Evolutionary conservation across 1,139 yeast genomes (phyloP), one percentile per base, ranked within the genome.

Genomic region (Taphrina communis): DNA sequence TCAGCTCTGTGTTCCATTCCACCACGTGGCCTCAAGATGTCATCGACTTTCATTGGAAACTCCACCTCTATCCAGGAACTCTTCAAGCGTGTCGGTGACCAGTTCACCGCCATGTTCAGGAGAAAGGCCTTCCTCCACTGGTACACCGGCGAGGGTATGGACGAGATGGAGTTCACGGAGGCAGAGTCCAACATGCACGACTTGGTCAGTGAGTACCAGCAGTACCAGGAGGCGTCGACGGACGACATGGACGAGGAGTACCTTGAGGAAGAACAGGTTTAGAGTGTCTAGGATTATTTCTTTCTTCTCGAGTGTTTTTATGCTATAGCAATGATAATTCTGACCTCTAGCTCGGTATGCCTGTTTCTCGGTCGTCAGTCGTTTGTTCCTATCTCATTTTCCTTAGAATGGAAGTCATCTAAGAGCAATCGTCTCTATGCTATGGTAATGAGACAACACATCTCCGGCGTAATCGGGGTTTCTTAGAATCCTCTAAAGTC

Each of bases 111-210:
- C 73, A 81, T 81, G 83, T 81, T 80, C 78, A 77, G 78, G 71
- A 76, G 83, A 63, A 76, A 79, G 72, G 83, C 83, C 44, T 81
- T 81, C 78, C 73, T 81, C 73, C 84, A 81, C 72, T 81, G 84
- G 82, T 81, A 81, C 75, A 79, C 81, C 25, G 77, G 80, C 48
- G 83, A 81, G 73, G 84, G 83, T 58, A 81, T 81, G 83, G 83
- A 81, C 68, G 82, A 78, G 74, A 77, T 78, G 72, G 83, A 81
- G 74, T 81, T 81, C 75, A 78, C 80, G 42, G 83, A 81, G 74
- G 83, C 83, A 17, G 80, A 80, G 71, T 77, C 81, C 66, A 81
- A 81, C 75, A 75, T 81, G 74, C 76, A 76, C 69, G 83, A 81
- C 70, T 75, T 81, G 61, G 80, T 81, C 50, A 74, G 75, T 62